These are phyloP conservation scores for Saccharomycopsis javanensis DNA, from an alignment of 805 yeast genomes.

Conservation along the genomic window DNA sequence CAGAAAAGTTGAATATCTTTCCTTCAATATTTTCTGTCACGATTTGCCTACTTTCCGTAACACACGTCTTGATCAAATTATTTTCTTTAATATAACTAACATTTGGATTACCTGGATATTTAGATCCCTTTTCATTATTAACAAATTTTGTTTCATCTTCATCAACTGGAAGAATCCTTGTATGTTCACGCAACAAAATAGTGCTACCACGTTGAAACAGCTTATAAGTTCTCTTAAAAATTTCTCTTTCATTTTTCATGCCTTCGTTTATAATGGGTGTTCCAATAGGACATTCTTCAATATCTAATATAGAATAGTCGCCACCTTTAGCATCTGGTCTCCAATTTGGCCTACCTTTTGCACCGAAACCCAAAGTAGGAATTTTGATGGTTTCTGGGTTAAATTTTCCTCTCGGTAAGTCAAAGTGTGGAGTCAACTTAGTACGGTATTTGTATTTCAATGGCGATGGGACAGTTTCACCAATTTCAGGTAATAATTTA, in stretches of 20 bases:
- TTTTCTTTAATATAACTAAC: conserved; percentile 29
- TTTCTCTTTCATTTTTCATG: conserved; percentile 54
- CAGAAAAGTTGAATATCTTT: conserved; percentile 74
- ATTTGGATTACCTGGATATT: conserved; percentile 27
- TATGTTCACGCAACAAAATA: conserved; percentile 70
- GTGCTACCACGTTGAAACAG: conserved; percentile 75
- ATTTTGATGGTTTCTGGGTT: conserved; percentile 29
- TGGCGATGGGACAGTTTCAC: conserved; percentile 68
- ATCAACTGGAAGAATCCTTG: conserved; percentile 32
- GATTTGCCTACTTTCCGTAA: conserved; percentile 66
- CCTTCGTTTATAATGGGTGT: conserved; percentile 71
- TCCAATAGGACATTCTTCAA: conserved; percentile 90
- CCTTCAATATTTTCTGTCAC: conserved; percentile 73
- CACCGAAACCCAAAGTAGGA: conserved; percentile 85
- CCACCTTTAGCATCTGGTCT: conserved; percentile 48
- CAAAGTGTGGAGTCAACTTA: conserved; percentile 92
- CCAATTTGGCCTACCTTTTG: conserved; percentile 72
- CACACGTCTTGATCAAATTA: conserved; percentile 54
- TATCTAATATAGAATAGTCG: conserved; percentile 62
- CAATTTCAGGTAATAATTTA: conserved; percentile 48
- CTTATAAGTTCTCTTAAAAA: conserved; percentile 39
- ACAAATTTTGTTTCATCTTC: conserved; percentile 23
- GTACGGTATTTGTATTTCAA: conserved; percentile 72
- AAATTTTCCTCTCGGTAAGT: conserved; percentile 46
- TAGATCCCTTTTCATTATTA: conserved; percentile 37